A percentile compares a stretch with the other conserved stretches of the same genome.
Conservation (phyloP, 345 rosid species). For the Orychophragmus violaceus region DNA sequence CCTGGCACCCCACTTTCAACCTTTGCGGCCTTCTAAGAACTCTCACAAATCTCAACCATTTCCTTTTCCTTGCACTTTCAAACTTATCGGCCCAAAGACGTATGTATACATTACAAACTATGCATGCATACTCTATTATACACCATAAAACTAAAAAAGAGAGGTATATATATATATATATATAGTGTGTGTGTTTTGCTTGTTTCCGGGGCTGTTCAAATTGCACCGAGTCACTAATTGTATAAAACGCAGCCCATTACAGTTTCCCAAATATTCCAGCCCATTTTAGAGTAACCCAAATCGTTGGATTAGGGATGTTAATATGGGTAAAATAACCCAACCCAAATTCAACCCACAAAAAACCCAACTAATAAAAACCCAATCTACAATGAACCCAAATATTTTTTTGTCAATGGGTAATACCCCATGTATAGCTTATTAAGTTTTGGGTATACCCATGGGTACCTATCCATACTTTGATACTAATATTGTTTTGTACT, state of each 20-base stretch:
- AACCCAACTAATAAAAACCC: no score
- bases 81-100: conserved; percentile 28
- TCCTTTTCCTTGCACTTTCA: conserved; percentile 15
- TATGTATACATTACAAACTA: not conserved
- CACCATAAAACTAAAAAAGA: not conserved
- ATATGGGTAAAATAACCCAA: no score
- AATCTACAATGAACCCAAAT: no score
- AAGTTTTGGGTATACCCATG: no score
- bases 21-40: conserved; percentile 31
- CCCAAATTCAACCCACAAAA: no score
- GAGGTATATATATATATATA: not conserved
- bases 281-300: not conserved
- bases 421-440: no score
- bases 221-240: not conserved
- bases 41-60: conserved; percentile 26
- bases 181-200: not conserved
- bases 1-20: conserved; percentile 28
- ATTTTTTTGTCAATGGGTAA: no score
- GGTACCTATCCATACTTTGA: no score
- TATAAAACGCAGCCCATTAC: not conserved
- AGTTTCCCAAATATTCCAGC: not conserved
- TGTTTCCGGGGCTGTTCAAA: not conserved
- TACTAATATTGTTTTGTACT: no score
- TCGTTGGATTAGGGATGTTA: no score
- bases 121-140: not conserved